Evolutionary conservation across 169 alveolate species (phyloP).

Genomic region (Eimeria sp.): DNA sequence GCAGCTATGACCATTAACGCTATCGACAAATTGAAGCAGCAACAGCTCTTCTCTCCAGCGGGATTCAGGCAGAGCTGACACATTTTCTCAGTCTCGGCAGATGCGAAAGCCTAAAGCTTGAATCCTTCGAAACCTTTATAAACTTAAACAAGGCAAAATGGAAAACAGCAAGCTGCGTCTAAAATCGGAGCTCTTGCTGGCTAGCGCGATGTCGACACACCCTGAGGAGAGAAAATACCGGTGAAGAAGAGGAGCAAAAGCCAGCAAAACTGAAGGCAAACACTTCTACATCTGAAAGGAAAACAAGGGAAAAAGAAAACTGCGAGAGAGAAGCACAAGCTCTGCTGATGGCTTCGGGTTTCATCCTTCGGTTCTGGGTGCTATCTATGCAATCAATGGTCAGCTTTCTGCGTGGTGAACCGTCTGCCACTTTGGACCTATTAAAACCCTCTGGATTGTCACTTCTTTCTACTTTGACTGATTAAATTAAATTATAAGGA

Average conservation of each 20-base stretch:
- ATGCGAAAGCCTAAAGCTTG: not conserved
- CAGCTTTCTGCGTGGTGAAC: not conserved
- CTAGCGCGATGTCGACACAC: not conserved
- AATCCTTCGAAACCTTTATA: not conserved
- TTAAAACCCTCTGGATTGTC: not conserved
- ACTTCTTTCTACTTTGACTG: not conserved
- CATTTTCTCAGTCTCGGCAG: not conserved
- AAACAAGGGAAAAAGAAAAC: not conserved
- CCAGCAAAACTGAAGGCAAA: not conserved
- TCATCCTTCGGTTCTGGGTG: not conserved
- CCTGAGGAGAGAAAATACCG: not conserved
- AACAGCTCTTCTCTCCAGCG: conserved; percentile 21
- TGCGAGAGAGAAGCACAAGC: not conserved
- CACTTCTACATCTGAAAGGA: not conserved
- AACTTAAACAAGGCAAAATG: not conserved
- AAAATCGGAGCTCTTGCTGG: not conserved
- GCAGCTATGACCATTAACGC: not conserved
- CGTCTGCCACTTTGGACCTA: not conserved
- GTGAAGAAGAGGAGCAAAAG: not conserved
- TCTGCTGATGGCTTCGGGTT: not conserved
- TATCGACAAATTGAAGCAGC: conserved; percentile 41
- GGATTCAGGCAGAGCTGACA: conserved; percentile 22
- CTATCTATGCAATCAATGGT: not conserved
- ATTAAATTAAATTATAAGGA: not conserved
- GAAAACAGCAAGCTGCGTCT: not conserved